A percentile compares a stretch with the other conserved stretches of the same genome.
Evolutionary conservation across 2,329 filamentous ascomycete species (phyloP).

Genomic region (Fusarium decemcellulare): DNA sequence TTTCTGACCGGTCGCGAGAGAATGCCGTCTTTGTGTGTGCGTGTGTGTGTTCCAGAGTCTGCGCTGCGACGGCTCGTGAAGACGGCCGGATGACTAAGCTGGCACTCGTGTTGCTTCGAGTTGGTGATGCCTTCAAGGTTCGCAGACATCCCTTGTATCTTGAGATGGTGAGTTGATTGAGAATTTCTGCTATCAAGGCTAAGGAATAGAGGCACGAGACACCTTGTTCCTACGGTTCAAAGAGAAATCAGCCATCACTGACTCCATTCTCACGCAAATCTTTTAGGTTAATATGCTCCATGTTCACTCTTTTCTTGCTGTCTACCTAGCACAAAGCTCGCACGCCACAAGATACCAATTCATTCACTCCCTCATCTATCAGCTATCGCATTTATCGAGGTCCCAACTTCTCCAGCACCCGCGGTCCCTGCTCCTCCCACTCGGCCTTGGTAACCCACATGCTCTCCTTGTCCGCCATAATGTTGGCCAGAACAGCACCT

Average conservation of each 20-base stretch:
- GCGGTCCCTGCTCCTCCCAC: conserved; percentile 93
- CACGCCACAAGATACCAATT: conserved; percentile 35
- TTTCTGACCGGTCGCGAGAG: conserved; percentile 19
- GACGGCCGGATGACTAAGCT: conserved; percentile 39
- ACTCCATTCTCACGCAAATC: background rate
- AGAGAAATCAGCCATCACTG: background rate
- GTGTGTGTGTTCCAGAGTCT: conserved; percentile 20
- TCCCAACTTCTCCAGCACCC: conserved; percentile 91
- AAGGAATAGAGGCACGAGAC: too few species aligned
- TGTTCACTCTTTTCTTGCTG: conserved; percentile 44
- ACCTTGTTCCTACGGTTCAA: too few species aligned
- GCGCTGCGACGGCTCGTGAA: conserved; percentile 21
- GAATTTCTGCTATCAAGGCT: too few species aligned
- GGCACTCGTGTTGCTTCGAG: background rate
- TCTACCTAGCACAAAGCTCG: conserved; percentile 40
- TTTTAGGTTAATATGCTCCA: background rate
- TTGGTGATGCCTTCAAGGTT: conserved; percentile 24
- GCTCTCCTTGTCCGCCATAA: conserved; percentile 98
- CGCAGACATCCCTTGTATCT: background rate
- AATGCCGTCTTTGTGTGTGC: conserved; percentile 9
- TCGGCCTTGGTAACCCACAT: conserved; percentile 99
- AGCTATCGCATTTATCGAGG: conserved; percentile 72
- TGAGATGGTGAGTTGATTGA: background rate
- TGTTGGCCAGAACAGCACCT: conserved; percentile 95
- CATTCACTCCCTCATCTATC: conserved; percentile 24